Evolutionary conservation across 2,329 filamentous ascomycete genomes (phyloP).

Genomic region (Cytospora piceicola): DNA sequence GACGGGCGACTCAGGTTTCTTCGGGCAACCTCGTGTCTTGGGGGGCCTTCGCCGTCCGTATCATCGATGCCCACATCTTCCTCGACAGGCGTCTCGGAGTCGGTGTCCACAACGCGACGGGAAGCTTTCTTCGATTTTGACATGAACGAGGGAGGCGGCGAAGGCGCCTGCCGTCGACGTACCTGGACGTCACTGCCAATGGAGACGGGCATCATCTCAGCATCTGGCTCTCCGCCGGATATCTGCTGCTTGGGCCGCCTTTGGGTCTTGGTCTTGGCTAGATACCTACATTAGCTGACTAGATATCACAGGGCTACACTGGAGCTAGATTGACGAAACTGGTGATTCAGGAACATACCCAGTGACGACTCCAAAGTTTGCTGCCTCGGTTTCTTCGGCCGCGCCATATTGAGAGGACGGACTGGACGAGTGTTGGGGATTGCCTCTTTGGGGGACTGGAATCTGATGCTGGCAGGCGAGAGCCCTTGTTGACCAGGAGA

Average conservation of each 20-base stretch:
- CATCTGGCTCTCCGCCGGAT: constrained; percentile 20
- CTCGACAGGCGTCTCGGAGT: constrained; percentile 29
- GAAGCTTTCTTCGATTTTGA: constrained; percentile 9
- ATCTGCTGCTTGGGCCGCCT: not conserved
- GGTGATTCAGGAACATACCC: constrained; percentile 21
- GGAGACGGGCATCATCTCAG: constrained; percentile 5
- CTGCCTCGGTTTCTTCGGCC: constrained; percentile 28
- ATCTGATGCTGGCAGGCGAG: constrained; percentile 38
- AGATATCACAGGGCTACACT: too few species aligned
- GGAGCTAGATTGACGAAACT: not conserved
- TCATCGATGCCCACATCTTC: constrained; percentile 19
- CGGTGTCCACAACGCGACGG: constrained; percentile 19
- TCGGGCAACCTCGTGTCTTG: constrained; percentile 18
- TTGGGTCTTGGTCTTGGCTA: constrained; percentile 1
- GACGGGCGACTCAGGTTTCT: constrained; percentile 11
- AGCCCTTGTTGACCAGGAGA: constrained; percentile 32
- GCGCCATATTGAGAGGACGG: constrained; percentile 17
- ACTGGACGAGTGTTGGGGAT: constrained; percentile 15
- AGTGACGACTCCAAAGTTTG: constrained; percentile 32
- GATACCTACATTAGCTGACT: not conserved
- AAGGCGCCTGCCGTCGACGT: not conserved
- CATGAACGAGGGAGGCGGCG: constrained; percentile 24
- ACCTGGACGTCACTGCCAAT: not conserved
- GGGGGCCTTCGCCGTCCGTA: constrained; percentile 27
- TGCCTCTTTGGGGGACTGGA: constrained; percentile 25